Evolutionary conservation across 2,329 filamentous ascomycete genomes (phyloP).

Genomic region (Cordyceps pruinosa): DNA sequence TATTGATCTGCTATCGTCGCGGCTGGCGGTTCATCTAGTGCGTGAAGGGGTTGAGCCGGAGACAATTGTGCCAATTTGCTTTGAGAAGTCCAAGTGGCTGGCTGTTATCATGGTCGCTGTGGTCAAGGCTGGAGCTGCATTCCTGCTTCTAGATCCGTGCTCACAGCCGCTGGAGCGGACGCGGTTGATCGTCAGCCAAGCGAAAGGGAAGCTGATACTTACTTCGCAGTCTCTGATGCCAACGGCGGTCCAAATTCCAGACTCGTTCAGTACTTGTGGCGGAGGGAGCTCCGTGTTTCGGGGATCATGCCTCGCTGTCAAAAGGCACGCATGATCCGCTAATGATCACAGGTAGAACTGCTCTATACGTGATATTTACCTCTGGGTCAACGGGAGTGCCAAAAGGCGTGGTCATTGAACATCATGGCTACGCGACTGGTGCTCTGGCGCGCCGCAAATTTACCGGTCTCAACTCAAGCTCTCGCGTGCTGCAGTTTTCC

Average conservation of each 20-base stretch:
- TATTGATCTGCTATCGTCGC: slow-evolving; percentile 18
- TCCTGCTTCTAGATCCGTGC: slow-evolving; percentile 21
- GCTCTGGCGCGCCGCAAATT: slow-evolving; percentile 10
- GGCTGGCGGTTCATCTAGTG: slow-evolving; percentile 13
- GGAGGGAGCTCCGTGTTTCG: neutral
- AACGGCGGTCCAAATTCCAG: neutral
- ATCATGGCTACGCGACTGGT: slow-evolving; percentile 14
- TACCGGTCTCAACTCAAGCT: neutral
- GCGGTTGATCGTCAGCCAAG: slow-evolving; percentile 14
- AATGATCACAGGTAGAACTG: neutral
- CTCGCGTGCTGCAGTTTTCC: slow-evolving; percentile 11
- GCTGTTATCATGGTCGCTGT: slow-evolving; percentile 18
- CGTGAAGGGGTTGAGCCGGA: slow-evolving; percentile 21
- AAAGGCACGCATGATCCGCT: neutral
- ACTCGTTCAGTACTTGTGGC: neutral
- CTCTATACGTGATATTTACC: slow-evolving; percentile 40
- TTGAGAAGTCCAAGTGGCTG: slow-evolving; percentile 21
- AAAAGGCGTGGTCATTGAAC: slow-evolving; percentile 38
- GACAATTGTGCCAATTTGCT: slow-evolving; percentile 17
- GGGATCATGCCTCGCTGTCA: neutral
- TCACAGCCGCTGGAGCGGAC: slow-evolving; percentile 15
- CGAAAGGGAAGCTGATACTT: neutral
- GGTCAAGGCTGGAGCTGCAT: slow-evolving; percentile 20
- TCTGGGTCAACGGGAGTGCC: slow-evolving; percentile 45
- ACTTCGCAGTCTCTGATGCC: neutral